Base-by-base conservation (phyloP, 805 yeast species). In the Gaillardinia entomophila region DNA sequence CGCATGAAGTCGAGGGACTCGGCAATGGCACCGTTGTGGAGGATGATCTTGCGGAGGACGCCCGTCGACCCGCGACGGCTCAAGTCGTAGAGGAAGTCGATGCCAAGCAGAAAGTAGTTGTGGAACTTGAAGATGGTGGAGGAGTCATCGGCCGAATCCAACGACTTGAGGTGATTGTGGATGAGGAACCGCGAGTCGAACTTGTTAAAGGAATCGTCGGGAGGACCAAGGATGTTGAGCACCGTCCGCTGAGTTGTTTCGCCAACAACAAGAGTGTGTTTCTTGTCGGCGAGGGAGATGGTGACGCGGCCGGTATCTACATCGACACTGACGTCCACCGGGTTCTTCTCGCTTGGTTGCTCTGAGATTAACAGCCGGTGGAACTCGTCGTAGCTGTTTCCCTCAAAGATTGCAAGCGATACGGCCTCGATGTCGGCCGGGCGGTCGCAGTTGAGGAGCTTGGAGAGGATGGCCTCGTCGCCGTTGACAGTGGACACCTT, bases 91-190 rank as follows among this genome's bases (percentile, higher is more conserved):
- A 76, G 50, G 6, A 76, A 48, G 48, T 77, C 84, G 26, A 76
- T 51, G 0, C 84, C 84, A 41, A 48, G 60, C 15, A 62, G 48
- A 48, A 67, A 77, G 47, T 77, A 77, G 45, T 77, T 77, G 49
- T 77, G 82, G 40, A 76, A 71, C 30, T 68, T 62, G 37, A 48
- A 49, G 15, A 41, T 41, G 3, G 42, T 33, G 16, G 44, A 28
- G 5, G 43, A 25, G 16, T 35, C 29, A 16, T 28, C 10, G 13
- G 37, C 31, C 7, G 44, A 14, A 16, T 27, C 33, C n/a, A 36
- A 36, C n/a, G 42, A 41, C 22, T 37, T 40, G 14, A 43, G 31
- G 22, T 57, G 63, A 24, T 56, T 58, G 48, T 62, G 75, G 23
- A 65, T 72, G 37, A 53, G 48, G 12, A 64, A 49, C 38, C 75